phyloP scores from a whole-genome alignment of 768 basidiomycete species.

The Cantharellus cinnabarinus region DNA sequence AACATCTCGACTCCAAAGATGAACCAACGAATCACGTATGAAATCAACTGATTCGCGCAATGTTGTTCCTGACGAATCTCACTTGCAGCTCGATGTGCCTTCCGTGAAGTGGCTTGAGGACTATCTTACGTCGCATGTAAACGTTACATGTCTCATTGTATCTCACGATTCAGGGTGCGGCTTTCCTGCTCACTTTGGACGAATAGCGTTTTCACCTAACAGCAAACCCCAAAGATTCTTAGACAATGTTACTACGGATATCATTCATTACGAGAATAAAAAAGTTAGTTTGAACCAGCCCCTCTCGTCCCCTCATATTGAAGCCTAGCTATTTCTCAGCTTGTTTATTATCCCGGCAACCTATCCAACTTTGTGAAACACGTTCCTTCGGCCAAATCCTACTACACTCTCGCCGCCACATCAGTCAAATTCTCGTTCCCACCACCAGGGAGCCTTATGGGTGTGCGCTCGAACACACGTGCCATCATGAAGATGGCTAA shows the following conservation, averaged over 20 bases:
- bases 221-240: conserved; percentile 39
- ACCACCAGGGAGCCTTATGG: conserved; percentile 88
- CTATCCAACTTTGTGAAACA: conserved; percentile 74
- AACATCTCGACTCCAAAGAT: conserved; percentile 63
- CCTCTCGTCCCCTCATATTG: conserved; percentile 4
- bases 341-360: conserved; percentile 87
- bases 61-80: not conserved
- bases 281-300: conserved; percentile 28
- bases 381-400: conserved; percentile 86
- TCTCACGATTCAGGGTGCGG: conserved; percentile 88
- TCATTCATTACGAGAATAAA: conserved; percentile 92
- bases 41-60: not conserved
- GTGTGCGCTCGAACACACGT: conserved; percentile 86
- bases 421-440: conserved; percentile 93
- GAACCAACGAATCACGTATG: conserved; percentile 83
- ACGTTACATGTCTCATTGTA: conserved; percentile 80
- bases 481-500: conserved; percentile 82
- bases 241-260: conserved; percentile 88
- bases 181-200: conserved; percentile 1
- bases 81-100: conserved; percentile 19
- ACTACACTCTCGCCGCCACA: conserved; percentile 88
- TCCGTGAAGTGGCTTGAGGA: conserved; percentile 87
- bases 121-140: conserved; percentile 60
- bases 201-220: not conserved
- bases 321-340: conserved; percentile 22